A percentile compares a stretch with the other conserved stretches of the same genome.
These are phyloP conservation scores for Wallacemonas rigidus DNA, from an alignment of 208 protist genomes.

Conservation along the genomic window DNA sequence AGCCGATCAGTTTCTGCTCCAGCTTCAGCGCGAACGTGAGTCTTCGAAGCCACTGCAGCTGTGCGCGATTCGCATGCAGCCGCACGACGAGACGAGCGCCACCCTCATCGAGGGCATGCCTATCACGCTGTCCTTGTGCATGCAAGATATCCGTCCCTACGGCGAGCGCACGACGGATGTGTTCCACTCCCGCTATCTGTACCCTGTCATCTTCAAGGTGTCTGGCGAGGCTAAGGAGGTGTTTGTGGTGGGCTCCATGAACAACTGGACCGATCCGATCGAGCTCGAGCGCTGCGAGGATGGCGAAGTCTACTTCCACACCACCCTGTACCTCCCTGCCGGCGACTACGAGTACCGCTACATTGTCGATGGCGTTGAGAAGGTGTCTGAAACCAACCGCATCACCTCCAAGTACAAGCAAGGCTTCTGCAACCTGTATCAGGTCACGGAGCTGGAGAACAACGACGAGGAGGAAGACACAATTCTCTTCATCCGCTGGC, in stretches of 20 bases:
- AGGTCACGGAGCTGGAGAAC: slow-evolving; percentile 68
- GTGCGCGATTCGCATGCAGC: slow-evolving; percentile 75
- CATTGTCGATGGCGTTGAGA: slow-evolving; percentile 92
- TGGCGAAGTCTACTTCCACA: slow-evolving; percentile 88
- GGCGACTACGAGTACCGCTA: slow-evolving; percentile 94
- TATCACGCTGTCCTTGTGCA: slow-evolving; percentile 82
- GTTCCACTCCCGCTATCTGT: slow-evolving; percentile 87
- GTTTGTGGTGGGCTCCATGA: slow-evolving; percentile 92
- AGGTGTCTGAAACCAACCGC: slow-evolving; percentile 81
- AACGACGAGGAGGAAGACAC: slow-evolving; percentile 83
- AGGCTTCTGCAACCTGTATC: slow-evolving; percentile 88
- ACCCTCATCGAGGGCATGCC: slow-evolving; percentile 81
- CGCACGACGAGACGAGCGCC: slow-evolving; percentile 59
- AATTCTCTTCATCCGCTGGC: slow-evolving; percentile 92
- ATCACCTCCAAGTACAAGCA: slow-evolving; percentile 87
- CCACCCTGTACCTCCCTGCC: slow-evolving; percentile 88
- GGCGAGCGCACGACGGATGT: slow-evolving; percentile 77
- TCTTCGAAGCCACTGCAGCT: slow-evolving; percentile 79
- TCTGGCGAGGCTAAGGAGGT: slow-evolving; percentile 89
- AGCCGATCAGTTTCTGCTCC: slow-evolving; percentile 85
- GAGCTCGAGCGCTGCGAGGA: slow-evolving; percentile 85
- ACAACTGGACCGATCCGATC: slow-evolving; percentile 92
- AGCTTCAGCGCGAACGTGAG: slow-evolving; percentile 74
- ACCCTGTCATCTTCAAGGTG: slow-evolving; percentile 89
- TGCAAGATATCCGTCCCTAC: slow-evolving; percentile 89